Evolutionary conservation across 2,329 filamentous ascomycete species (phyloP).

Genomic region (Pyricularia grisea): DNA sequence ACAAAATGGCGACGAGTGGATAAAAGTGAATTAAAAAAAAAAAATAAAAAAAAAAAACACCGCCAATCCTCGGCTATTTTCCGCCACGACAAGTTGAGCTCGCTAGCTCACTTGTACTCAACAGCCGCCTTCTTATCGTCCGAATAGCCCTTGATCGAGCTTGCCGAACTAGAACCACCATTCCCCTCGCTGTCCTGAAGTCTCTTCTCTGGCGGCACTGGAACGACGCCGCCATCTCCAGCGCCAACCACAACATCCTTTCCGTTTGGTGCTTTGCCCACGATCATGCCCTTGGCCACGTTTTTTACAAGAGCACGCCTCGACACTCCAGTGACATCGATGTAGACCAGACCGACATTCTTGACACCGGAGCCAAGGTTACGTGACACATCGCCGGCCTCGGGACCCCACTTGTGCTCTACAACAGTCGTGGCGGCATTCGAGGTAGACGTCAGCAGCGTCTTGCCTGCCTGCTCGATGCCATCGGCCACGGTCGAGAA

Average conservation of each 20-base stretch:
- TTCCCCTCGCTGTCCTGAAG: slow-evolving; percentile 9
- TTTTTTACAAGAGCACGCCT: slow-evolving; percentile 84
- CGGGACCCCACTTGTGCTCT: slow-evolving; percentile 76
- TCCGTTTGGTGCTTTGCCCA: slow-evolving; percentile 67
- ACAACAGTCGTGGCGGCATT: slow-evolving; percentile 79
- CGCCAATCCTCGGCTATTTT: background rate
- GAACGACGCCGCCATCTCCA: slow-evolving; percentile 31
- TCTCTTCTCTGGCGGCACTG: slow-evolving; percentile 11
- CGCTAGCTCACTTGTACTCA: slow-evolving; percentile 1
- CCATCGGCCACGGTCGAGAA: slow-evolving; percentile 93
- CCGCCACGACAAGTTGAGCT: background rate
- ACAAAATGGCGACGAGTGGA: background rate
- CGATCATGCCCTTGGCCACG: slow-evolving; percentile 93
- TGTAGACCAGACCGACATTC: slow-evolving; percentile 95
- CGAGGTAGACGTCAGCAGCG: slow-evolving; percentile 64
- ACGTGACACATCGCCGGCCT: slow-evolving; percentile 71
- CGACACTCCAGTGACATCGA: slow-evolving; percentile 89
- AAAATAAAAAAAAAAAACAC: too few relatives aligned
- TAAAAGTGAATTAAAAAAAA: too few relatives aligned
- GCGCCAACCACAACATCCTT: slow-evolving; percentile 64
- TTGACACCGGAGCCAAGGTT: slow-evolving; percentile 79
- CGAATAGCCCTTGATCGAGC: background rate
- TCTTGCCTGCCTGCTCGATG: slow-evolving; percentile 77
- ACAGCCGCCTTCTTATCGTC: slow-evolving; percentile 7
- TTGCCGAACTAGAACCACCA: background rate